A percentile compares a stretch with the other conserved stretches of the same genome.
phyloP scores from a whole-genome alignment of 805 yeast genomes.

The Ogataea zsoltii region DNA sequence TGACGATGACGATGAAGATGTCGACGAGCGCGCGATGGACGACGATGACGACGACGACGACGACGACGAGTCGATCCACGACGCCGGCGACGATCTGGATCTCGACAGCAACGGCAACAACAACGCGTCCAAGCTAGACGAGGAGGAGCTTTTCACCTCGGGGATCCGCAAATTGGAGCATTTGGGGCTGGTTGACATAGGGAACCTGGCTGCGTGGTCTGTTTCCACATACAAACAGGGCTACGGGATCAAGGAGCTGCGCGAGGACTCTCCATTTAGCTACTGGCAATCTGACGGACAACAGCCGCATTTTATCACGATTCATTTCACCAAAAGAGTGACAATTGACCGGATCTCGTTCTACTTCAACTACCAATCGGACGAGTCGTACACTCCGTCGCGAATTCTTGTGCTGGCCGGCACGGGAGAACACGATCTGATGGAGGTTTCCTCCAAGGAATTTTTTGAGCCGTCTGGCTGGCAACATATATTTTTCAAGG shows the following conservation, averaged over 20 bases:
- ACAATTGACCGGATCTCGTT: constrained; percentile 66
- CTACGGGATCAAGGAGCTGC: constrained; percentile 65
- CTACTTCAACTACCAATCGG: constrained; percentile 67
- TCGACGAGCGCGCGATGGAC: constrained; percentile 3
- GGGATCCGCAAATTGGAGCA: constrained; percentile 60
- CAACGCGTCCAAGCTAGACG: constrained; percentile 16
- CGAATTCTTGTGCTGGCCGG: constrained; percentile 68
- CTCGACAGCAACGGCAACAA: constrained; percentile 8
- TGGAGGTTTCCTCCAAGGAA: constrained; percentile 60
- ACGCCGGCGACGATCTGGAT: constrained; percentile 10
- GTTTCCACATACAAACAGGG: constrained; percentile 76
- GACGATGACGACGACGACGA: constrained; percentile 15
- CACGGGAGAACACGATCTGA: constrained; percentile 73
- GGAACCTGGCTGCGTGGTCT: constrained; percentile 81
- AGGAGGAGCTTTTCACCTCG: constrained; percentile 21
- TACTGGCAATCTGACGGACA: constrained; percentile 97
- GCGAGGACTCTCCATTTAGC: constrained; percentile 68
- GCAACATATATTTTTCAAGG: constrained; percentile 64
- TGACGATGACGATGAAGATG: constrained; percentile 12
- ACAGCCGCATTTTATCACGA: constrained; percentile 80
- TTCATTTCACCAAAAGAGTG: constrained; percentile 79
- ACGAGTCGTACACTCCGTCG: constrained; percentile 92
- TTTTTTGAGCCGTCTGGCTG: constrained; percentile 75
- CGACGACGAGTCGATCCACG: constrained; percentile 14
- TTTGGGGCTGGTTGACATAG: constrained; percentile 68